Percentiles rank a stretch among this genome's conserved stretches.
Conservation (phyloP, 805 yeast genomes). For the Saccharomycopsis olivae region DNA sequence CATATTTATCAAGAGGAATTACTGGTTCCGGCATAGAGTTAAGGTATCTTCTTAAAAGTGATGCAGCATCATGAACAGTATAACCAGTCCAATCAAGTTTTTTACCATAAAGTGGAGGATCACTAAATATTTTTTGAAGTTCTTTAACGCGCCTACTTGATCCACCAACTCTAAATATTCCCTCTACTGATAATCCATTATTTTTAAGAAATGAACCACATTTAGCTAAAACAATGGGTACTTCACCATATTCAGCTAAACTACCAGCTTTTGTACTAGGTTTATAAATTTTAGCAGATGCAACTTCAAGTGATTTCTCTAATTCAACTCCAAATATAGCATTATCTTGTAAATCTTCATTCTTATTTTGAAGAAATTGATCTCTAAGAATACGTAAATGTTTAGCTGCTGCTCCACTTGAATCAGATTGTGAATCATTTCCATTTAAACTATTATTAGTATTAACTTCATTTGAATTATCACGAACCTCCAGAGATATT, state of each 20-base stretch:
- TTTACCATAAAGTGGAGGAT: constrained; percentile 85
- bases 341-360: constrained; percentile 9
- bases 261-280: constrained; percentile 40
- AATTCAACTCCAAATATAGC: constrained; percentile 74
- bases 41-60: constrained; percentile 73
- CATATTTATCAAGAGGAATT: constrained; percentile 69
- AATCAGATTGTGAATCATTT: background rate
- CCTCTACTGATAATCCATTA: constrained; percentile 71
- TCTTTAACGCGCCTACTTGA: constrained; percentile 81
- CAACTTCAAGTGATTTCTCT: constrained; percentile 56
- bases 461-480: too few relatives aligned
- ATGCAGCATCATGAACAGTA: constrained; percentile 95
- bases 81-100: constrained; percentile 86
- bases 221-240: constrained; percentile 91
- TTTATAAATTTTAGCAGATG: constrained; percentile 66
- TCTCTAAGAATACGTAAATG: constrained; percentile 2
- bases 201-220: constrained; percentile 82
- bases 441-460: too few relatives aligned
- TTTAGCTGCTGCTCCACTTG: background rate
- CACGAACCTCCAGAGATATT: too few relatives aligned
- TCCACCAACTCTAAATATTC: constrained; percentile 90
- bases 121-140: constrained; percentile 70
- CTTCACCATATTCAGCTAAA: constrained; percentile 70
- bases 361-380: constrained; percentile 1
- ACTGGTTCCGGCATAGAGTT: constrained; percentile 89